These are phyloP conservation scores for Chalciporus chontae DNA, from an alignment of 768 basidiomycete genomes.

Conservation along the genomic window DNA sequence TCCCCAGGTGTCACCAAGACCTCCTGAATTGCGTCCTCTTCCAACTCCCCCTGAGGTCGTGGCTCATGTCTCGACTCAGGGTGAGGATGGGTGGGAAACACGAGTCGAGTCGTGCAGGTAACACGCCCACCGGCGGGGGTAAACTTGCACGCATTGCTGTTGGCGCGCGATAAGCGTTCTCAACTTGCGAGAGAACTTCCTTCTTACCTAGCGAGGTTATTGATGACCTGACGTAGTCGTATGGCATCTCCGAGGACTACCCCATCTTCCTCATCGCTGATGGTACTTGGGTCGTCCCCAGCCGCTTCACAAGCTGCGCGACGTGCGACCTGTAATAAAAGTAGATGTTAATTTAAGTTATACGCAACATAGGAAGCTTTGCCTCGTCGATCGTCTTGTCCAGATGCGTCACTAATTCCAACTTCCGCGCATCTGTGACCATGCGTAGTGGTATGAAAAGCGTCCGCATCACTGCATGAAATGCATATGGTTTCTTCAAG, in stretches of 20 bases:
- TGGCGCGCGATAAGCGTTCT: neutral
- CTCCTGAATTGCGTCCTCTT: conserved; percentile 23
- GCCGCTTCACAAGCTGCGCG: conserved; percentile 56
- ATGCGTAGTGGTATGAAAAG: conserved; percentile 66
- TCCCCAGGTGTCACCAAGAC: conserved; percentile 30
- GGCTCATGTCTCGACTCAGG: conserved; percentile 9
- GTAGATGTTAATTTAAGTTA: neutral
- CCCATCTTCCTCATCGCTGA: conserved; percentile 44
- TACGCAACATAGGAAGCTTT: neutral
- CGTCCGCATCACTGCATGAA: conserved; percentile 75
- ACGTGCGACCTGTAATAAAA: conserved; percentile 48
- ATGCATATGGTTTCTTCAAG: conserved; percentile 61
- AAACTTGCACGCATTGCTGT: conserved; percentile 77
- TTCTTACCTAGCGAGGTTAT: conserved; percentile 71
- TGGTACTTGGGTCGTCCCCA: conserved; percentile 38
- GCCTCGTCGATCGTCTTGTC: conserved; percentile 68
- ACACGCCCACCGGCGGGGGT: conserved; percentile 68
- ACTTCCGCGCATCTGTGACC: conserved; percentile 61
- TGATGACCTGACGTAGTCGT: conserved; percentile 75
- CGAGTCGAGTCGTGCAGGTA: conserved; percentile 61
- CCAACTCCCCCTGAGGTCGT: conserved; percentile 3
- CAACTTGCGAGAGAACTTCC: neutral
- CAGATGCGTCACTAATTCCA: conserved; percentile 65
- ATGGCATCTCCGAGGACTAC: conserved; percentile 84
- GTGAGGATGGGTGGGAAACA: conserved; percentile 32